These are phyloP conservation scores for Trichoderma hamatum DNA, from an alignment of 2,329 filamentous ascomycete genomes.

Conservation along the genomic window DNA sequence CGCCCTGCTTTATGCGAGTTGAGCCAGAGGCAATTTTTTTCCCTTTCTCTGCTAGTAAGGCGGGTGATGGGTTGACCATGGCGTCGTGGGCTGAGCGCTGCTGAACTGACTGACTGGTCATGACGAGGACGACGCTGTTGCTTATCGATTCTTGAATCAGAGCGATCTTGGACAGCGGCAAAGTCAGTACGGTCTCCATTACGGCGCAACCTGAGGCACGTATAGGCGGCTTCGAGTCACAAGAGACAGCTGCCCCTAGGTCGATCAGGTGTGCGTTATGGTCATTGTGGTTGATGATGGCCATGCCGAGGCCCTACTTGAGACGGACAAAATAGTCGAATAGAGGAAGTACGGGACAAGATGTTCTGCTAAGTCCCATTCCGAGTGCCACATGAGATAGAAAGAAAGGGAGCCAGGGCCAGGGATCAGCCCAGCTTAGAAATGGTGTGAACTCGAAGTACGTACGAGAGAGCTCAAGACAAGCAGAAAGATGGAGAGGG, in stretches of 20 bases:
- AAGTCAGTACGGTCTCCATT: background rate
- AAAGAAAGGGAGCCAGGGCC: slow-evolving; percentile 9
- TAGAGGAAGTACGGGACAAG: slow-evolving; percentile 21
- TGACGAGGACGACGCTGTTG: background rate
- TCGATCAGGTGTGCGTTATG: slow-evolving; percentile 19
- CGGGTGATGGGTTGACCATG: slow-evolving; percentile 24
- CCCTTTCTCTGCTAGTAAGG: background rate
- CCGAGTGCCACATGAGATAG: slow-evolving; percentile 27
- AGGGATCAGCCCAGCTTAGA: slow-evolving; percentile 21
- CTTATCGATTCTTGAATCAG: background rate
- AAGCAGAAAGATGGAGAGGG: slow-evolving; percentile 17
- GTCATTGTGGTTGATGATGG: slow-evolving; percentile 10
- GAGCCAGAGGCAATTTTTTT: background rate
- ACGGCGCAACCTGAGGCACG: slow-evolving; percentile 9
- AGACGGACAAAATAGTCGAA: slow-evolving; percentile 8
- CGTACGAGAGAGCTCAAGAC: background rate
- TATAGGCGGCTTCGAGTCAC: slow-evolving; percentile 17
- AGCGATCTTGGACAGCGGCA: slow-evolving; percentile 1
- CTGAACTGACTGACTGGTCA: slow-evolving; percentile 19
- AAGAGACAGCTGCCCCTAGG: slow-evolving; percentile 5
- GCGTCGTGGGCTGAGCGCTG: slow-evolving; percentile 23
- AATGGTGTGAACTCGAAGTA: slow-evolving; percentile 10
- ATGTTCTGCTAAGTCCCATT: slow-evolving; percentile 20
- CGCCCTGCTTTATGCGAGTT: slow-evolving; percentile 19
- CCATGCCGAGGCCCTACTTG: slow-evolving; percentile 23